Evolutionary conservation across 1,284 basidiomycete species (phyloP).

Genomic region (Xanthoconium separans): DNA sequence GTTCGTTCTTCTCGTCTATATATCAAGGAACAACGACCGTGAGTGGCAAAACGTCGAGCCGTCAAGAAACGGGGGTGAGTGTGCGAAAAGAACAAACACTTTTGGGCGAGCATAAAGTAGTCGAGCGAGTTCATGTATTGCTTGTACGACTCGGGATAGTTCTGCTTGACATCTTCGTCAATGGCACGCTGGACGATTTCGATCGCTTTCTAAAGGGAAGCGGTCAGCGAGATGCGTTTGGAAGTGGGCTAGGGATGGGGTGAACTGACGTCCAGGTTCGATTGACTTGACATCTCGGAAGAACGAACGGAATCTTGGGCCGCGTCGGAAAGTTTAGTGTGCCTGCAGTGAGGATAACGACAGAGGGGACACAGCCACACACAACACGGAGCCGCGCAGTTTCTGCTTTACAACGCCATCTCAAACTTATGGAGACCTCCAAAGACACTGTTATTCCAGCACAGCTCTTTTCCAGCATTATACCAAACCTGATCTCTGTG

Average conservation of each 20-base stretch:
- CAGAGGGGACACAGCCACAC: slow-evolving; percentile 17
- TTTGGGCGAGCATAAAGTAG: slow-evolving; percentile 92
- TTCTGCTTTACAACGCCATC: not conserved
- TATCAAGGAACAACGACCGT: not conserved
- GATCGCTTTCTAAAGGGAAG: slow-evolving; percentile 77
- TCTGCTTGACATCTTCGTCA: slow-evolving; percentile 91
- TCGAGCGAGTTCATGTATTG: slow-evolving; percentile 94
- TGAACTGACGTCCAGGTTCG: slow-evolving; percentile 30
- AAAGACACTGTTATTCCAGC: slow-evolving; percentile 19
- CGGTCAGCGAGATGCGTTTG: slow-evolving; percentile 14
- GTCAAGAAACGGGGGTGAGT: not conserved
- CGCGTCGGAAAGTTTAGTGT: too few relatives aligned
- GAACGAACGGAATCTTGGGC: not conserved
- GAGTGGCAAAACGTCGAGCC: not conserved
- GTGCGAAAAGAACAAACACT: slow-evolving; percentile 41
- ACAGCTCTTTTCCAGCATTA: slow-evolving; percentile 47
- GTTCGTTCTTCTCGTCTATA: slow-evolving; percentile 94
- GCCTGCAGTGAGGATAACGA: not conserved
- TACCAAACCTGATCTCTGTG: slow-evolving; percentile 52
- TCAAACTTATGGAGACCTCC: slow-evolving; percentile 6
- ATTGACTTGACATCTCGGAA: slow-evolving; percentile 27
- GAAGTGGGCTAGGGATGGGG: not conserved
- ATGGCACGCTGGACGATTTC: slow-evolving; percentile 95
- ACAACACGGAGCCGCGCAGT: slow-evolving; percentile 4
- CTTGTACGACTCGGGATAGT: slow-evolving; percentile 94